Percentiles rank a stretch among this genome's conserved stretches.
These are phyloP conservation scores for Lichtheimia hyalospora DNA, from an alignment of 371 early-diverging fungal species.

Conservation along the genomic window DNA sequence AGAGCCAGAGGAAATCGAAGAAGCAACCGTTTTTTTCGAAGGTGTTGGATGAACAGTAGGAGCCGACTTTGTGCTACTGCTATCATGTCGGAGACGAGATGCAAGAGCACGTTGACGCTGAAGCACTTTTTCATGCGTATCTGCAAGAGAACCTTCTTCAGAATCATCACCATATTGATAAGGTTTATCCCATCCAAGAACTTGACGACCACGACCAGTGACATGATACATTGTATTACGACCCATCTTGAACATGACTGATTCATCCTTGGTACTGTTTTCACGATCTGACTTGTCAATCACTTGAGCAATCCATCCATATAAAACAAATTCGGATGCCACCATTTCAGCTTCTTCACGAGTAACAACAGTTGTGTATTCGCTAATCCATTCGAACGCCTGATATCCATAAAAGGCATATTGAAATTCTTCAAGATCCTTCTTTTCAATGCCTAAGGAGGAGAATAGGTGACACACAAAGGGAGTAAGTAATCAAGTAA, in stretches of 20 bases:
- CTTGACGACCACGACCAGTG: slow-evolving; percentile 47
- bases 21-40: background rate
- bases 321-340: slow-evolving; percentile 53
- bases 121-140: slow-evolving; percentile 3
- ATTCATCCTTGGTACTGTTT: slow-evolving; percentile 18
- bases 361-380: slow-evolving; percentile 58
- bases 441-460: slow-evolving; percentile 19
- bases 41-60: slow-evolving; percentile 1
- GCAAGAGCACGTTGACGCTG: slow-evolving; percentile 11
- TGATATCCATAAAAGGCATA: slow-evolving; percentile 38
- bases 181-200: slow-evolving; percentile 51
- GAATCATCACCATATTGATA: background rate
- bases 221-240: slow-evolving; percentile 57
- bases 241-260: slow-evolving; percentile 39
- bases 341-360: slow-evolving; percentile 58
- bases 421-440: slow-evolving; percentile 16
- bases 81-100: background rate
- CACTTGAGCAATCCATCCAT: slow-evolving; percentile 54
- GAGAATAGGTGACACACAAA: background rate
- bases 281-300: slow-evolving; percentile 41
- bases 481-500: too few relatives aligned
- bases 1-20: slow-evolving; percentile 6
- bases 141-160: background rate
- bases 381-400: slow-evolving; percentile 61
- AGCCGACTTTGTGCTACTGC: too few relatives aligned